Conservation (phyloP, 768 basidiomycete species). For the Leccinum barrowsii region DNA sequence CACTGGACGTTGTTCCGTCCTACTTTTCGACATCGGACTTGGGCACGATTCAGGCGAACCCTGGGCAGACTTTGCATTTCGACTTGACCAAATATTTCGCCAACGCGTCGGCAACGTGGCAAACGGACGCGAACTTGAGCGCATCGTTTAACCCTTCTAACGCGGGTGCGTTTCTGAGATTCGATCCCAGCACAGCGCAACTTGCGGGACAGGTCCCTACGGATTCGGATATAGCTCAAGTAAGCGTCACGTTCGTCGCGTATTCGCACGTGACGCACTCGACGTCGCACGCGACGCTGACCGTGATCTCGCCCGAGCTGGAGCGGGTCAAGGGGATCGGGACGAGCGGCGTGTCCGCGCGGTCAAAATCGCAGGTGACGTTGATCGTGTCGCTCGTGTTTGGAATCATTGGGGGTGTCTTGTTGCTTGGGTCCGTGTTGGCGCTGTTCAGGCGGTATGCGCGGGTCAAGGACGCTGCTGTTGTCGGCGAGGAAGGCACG, state of each 20-base stretch:
- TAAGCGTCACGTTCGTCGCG: constrained; percentile 60
- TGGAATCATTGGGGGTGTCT: constrained; percentile 57
- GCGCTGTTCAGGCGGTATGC: constrained; percentile 55
- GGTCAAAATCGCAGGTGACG: constrained; percentile 46
- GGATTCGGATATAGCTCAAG: constrained; percentile 38
- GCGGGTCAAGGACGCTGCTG: constrained; percentile 55
- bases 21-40: constrained; percentile 62
- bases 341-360: constrained; percentile 37
- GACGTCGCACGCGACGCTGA: constrained; percentile 61
- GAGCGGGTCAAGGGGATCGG: constrained; percentile 34
- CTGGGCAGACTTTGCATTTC: constrained; percentile 50
- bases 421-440: constrained; percentile 50
- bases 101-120: constrained; percentile 36
- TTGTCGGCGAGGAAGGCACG: constrained; percentile 56
- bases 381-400: constrained; percentile 62
- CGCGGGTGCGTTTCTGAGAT: constrained; percentile 49
- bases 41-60: constrained; percentile 52
- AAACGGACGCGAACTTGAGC: constrained; percentile 48
- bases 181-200: constrained; percentile 42
- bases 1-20: constrained; percentile 65
- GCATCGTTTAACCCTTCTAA: constrained; percentile 52
- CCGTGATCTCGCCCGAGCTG: constrained; percentile 42
- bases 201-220: constrained; percentile 57
- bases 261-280: constrained; percentile 65
- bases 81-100: constrained; percentile 55